phyloP scores from a whole-genome alignment of 257 asterid species.

The Galeopsis tetrahit region DNA sequence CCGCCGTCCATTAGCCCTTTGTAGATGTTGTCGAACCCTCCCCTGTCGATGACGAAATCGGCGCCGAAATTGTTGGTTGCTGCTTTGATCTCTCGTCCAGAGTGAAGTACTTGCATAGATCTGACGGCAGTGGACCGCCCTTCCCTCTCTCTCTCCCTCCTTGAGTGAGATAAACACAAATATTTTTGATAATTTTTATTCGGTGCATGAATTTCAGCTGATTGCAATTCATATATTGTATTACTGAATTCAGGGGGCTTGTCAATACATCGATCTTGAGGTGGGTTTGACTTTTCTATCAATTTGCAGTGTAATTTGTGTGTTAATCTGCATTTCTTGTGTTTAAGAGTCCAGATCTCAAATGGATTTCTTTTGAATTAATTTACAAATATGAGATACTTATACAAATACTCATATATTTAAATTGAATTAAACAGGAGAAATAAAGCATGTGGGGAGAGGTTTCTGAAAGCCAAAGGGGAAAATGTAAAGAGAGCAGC shows the following conservation, averaged over 20 bases:
- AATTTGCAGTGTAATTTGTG: not conserved
- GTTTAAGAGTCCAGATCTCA: constrained; percentile 34
- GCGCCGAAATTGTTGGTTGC: not conserved
- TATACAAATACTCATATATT: too few relatives aligned
- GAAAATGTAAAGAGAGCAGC: too few relatives aligned
- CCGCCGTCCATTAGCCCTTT: not conserved
- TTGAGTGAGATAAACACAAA: not conserved
- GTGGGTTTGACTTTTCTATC: constrained; percentile 43
- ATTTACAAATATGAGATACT: constrained; percentile 7
- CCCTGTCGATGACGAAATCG: constrained; percentile 9
- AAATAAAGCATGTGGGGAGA: too few relatives aligned
- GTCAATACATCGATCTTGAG: constrained; percentile 48
- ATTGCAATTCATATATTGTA: constrained; percentile 12
- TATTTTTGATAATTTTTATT: not conserved
- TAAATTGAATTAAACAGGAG: too few relatives aligned
- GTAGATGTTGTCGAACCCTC: constrained; percentile 2
- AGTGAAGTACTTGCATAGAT: not conserved
- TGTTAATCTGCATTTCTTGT: not conserved
- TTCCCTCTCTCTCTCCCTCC: constrained; percentile 4
- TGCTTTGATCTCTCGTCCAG: constrained; percentile 4
- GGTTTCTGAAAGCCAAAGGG: too few relatives aligned
- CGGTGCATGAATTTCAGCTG: constrained; percentile 40
- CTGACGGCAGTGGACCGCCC: not conserved
- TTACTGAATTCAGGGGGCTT: constrained; percentile 16
- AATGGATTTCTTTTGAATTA: constrained; percentile 22